Evolutionary conservation across 2,329 filamentous ascomycete species (phyloP).

Genomic region (Dothideomycetes sp.): DNA sequence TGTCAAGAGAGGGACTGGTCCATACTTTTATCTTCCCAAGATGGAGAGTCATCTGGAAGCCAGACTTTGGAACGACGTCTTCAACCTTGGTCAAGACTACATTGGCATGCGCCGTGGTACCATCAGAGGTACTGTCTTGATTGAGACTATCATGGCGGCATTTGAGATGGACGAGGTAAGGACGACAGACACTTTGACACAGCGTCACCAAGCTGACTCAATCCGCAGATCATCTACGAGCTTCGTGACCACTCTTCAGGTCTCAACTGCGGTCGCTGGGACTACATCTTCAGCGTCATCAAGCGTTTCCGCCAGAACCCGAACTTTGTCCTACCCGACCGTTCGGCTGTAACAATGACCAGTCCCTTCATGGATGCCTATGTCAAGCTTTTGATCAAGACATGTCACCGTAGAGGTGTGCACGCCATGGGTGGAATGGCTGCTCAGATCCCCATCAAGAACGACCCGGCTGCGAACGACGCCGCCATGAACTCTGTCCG

Average conservation of each 20-base stretch:
- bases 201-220: neutral
- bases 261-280: constrained; percentile 97
- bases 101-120: constrained; percentile 83
- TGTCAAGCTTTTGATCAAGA: constrained; percentile 94
- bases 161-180: constrained; percentile 94
- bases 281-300: constrained; percentile 99
- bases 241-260: constrained; percentile 92
- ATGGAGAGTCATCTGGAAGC: constrained; percentile 98
- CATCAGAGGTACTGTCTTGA: constrained; percentile 88
- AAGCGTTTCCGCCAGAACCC: constrained; percentile 98
- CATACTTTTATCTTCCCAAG: constrained; percentile 97
- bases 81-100: constrained; percentile 92
- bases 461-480: constrained; percentile 82
- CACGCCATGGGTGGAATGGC: constrained; percentile 99
- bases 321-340: constrained; percentile 87
- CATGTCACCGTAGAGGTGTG: constrained; percentile 92
- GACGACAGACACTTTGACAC: neutral
- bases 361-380: constrained; percentile 98
- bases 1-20: constrained; percentile 72
- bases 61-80: constrained; percentile 94
- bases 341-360: constrained; percentile 89
- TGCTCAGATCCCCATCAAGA: constrained; percentile 97
- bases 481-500: constrained; percentile 88
- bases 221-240: constrained; percentile 83
- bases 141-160: constrained; percentile 93